These are phyloP conservation scores for Citrus hindsii DNA, from an alignment of 345 rosid species.

Conservation along the genomic window DNA sequence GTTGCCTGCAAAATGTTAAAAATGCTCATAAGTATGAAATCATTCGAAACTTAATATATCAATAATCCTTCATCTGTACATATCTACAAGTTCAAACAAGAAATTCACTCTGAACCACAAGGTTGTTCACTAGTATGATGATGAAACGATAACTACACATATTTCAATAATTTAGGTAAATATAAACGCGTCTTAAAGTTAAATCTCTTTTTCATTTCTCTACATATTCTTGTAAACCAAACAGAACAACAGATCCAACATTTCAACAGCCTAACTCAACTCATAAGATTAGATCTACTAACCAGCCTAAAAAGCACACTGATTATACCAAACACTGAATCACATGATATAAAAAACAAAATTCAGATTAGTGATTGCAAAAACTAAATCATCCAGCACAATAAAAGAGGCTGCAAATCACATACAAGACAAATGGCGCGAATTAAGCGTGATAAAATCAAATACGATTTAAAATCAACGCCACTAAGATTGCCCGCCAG, in stretches of 20 bases:
- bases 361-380: not conserved
- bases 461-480: not conserved
- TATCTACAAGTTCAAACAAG: not conserved
- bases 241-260: slow-evolving; percentile 1
- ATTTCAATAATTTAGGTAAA: not conserved
- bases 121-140: not conserved
- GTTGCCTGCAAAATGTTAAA: slow-evolving; percentile 60
- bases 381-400: not conserved
- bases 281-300: slow-evolving; percentile 27
- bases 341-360: not conserved
- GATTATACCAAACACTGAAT: not conserved
- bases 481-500: slow-evolving; percentile 17
- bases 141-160: not conserved
- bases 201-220: not conserved
- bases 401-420: not conserved
- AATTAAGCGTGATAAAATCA: not conserved
- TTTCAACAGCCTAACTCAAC: not conserved
- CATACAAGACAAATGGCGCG: not conserved
- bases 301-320: not conserved
- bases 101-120: not conserved
- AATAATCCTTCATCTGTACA: not conserved
- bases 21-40: not conserved
- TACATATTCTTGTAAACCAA: not conserved
- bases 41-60: not conserved
- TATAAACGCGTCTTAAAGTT: not conserved